Evolutionary conservation across 2,329 filamentous ascomycete species (phyloP), one percentile per base, ranked within the genome.

Genomic region (Sclerotinia nivalis): DNA sequence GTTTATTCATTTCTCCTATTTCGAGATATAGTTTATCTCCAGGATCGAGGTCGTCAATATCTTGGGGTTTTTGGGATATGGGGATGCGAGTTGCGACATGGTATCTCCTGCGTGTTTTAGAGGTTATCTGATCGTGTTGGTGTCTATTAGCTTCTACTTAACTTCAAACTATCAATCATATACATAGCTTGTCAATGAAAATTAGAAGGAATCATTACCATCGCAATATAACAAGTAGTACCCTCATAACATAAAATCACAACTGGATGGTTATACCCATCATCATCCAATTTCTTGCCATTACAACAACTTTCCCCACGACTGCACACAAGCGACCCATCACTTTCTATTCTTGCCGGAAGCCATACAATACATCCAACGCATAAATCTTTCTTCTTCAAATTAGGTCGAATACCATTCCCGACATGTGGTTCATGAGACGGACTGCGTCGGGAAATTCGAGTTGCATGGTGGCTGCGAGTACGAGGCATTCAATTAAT

Each of bases 321-420:
- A n/a, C 7, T 25, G 45, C 62, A 66, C 10, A 10, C 18, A 9
- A 56, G 8, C 22, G 20, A 12, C 20, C 15, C 25, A 31, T 66
- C 34, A 25, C 50, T 34, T 20, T 66, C 62, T 22, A 43, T n/a
- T 8, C 56, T 66, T 1, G 49, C 12, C 4, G 62, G 62, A n/a
- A 66, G 62, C 62, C 62, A 66, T 45, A 66, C n/a, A 9, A 66
- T 66, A 31, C 62, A 66, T 4, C 62, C 62, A 28, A 56, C 37
- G 20, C 49, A 66, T 10, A 66, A 12, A 9, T 66, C 62, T 2
- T 2, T 43, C 15, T 28, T n/a, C n/a, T 45, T 66, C 18, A 66
- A n/a, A 43, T 1, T 22, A 15, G 50, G 18, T 6, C 62, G 49
- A 4, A 50, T 28, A 6, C 31, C 22, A 12, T 1, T 10, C 31